Evolutionary conservation across 352 stramenopile genomes (phyloP).

Genomic region (Halophytophthora batemanensis): DNA sequence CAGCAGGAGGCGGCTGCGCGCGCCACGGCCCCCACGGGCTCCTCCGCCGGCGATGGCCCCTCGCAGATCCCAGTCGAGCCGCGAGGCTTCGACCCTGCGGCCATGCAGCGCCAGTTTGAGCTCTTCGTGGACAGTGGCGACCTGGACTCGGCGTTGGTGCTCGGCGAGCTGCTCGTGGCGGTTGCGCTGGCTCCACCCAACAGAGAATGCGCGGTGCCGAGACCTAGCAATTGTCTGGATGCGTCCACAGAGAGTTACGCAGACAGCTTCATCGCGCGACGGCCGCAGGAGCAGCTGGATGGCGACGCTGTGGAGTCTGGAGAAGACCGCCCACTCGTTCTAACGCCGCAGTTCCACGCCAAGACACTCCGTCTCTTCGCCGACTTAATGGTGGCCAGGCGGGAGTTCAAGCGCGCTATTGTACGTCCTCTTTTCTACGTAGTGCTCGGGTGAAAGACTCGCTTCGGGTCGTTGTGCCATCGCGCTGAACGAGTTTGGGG

Average conservation of each 20-base stretch:
- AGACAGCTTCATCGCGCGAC: slow-evolving; percentile 16
- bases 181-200: slow-evolving; percentile 32
- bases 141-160: slow-evolving; percentile 56
- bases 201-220: neutral
- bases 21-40: neutral
- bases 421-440: too few species aligned
- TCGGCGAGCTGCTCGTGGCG: slow-evolving; percentile 60
- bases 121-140: slow-evolving; percentile 45
- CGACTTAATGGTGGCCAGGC: slow-evolving; percentile 63
- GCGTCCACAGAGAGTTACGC: too few species aligned
- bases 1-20: slow-evolving; percentile 9
- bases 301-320: too few species aligned
- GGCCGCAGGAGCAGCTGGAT: neutral
- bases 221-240: slow-evolving; percentile 8
- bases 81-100: slow-evolving; percentile 29
- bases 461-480: neutral
- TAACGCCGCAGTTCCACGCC: slow-evolving; percentile 47
- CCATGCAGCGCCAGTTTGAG: slow-evolving; percentile 64
- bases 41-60: neutral
- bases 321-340: neutral
- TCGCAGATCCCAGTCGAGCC: too few species aligned
- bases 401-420: slow-evolving; percentile 71
- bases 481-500: neutral
- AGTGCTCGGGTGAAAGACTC: neutral
- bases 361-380: slow-evolving; percentile 56